A percentile compares a stretch with the other conserved stretches of the same genome.
Evolutionary conservation across 345 rosid genomes (phyloP).

Genomic region (Brassica incana): DNA sequence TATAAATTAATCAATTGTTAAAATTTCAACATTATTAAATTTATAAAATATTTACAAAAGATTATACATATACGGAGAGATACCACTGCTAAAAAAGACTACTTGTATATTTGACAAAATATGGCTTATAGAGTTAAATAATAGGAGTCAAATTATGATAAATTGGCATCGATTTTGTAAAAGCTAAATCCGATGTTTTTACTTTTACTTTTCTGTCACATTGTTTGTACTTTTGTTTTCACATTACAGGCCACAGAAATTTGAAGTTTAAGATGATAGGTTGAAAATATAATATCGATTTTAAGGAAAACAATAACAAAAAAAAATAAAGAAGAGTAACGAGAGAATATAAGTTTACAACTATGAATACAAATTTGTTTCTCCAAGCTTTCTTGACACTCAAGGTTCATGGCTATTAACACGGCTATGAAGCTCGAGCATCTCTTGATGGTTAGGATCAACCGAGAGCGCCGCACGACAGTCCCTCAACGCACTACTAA

Average conservation of each 20-base stretch:
- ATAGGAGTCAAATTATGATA: too few species aligned
- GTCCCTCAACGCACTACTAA: slow-evolving; percentile 64
- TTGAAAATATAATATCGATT: not conserved
- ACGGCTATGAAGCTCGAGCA: slow-evolving; percentile 88
- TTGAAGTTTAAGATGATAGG: not conserved
- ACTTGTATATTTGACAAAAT: too few species aligned
- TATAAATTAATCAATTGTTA: too few species aligned
- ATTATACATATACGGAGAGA: too few species aligned
- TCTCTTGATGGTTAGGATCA: slow-evolving; percentile 92
- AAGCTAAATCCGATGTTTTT: too few species aligned
- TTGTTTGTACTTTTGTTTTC: too few species aligned
- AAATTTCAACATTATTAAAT: too few species aligned
- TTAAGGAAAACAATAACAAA: not conserved
- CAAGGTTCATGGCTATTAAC: slow-evolving; percentile 93
- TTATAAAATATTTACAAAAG: too few species aligned
- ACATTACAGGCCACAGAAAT: not conserved
- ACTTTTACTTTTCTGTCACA: too few species aligned
- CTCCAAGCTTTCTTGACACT: slow-evolving; percentile 16
- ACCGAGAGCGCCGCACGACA: slow-evolving; percentile 96
- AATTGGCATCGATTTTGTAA: too few species aligned
- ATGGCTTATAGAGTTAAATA: too few species aligned
- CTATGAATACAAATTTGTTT: slow-evolving; percentile 32
- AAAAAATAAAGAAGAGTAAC: slow-evolving; percentile 13
- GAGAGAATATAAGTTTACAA: slow-evolving; percentile 23
- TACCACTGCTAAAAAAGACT: too few species aligned